Conservation (phyloP, 352 stramenopile genomes). For the Phytophthora ohioensis region DNA sequence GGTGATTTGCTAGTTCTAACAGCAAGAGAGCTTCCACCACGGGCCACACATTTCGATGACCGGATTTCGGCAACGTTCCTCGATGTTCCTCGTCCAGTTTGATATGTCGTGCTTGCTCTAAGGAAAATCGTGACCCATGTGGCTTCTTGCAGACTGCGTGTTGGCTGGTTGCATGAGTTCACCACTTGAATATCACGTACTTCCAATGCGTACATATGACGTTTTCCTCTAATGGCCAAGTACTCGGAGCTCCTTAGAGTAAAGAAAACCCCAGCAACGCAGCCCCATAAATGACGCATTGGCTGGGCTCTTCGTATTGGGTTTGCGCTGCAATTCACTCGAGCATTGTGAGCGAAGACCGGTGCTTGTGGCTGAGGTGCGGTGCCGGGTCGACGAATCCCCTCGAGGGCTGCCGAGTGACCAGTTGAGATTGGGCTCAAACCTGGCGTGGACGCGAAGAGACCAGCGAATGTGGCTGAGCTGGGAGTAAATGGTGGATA, state of each 20-base stretch:
- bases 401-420: too few relatives aligned
- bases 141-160: not conserved
- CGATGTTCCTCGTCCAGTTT: not conserved
- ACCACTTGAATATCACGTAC: conserved; percentile 20
- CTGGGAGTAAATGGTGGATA: not conserved
- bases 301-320: conserved; percentile 8
- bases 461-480: not conserved
- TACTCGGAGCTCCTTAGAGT: conserved; percentile 19
- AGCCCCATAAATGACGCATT: conserved; percentile 35
- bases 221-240: not conserved
- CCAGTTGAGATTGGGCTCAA: not conserved
- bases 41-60: not conserved
- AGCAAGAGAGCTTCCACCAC: not conserved
- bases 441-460: not conserved
- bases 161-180: not conserved
- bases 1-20: not conserved
- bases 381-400: too few relatives aligned
- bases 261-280: conserved; percentile 27
- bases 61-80: not conserved
- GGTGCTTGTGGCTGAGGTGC: too few relatives aligned
- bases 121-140: not conserved
- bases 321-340: not conserved
- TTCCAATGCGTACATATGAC: conserved; percentile 9
- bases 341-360: too few relatives aligned
- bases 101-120: conserved; percentile 4